A percentile compares a stretch with the other conserved stretches of the same genome.
Conservation (phyloP, 2,329 filamentous ascomycete genomes). For the Diplodia mutila region DNA sequence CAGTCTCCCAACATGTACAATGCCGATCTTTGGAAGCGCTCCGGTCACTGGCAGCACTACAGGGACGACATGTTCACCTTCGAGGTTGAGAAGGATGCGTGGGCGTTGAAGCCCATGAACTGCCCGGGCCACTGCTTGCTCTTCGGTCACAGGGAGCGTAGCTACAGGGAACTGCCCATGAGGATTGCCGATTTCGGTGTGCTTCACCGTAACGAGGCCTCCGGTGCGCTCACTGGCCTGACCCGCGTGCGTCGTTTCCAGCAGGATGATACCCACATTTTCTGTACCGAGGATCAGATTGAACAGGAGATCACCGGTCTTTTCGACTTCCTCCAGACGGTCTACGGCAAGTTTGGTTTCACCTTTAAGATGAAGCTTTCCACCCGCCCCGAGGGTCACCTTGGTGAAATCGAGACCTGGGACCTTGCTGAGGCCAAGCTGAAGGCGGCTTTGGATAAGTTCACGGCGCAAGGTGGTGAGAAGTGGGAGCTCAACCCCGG, state of each 20-base stretch:
- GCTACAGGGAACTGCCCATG: constrained; percentile 87
- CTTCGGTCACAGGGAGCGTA: constrained; percentile 80
- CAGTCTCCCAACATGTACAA: constrained; percentile 98
- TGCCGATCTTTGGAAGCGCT: constrained; percentile 87
- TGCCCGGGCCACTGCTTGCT: constrained; percentile 93
- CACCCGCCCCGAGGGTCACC: constrained; percentile 84
- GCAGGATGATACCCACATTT: constrained; percentile 95
- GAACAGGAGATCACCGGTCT: constrained; percentile 75
- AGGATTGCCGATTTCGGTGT: constrained; percentile 95
- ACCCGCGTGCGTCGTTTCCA: constrained; percentile 93
- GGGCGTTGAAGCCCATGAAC: constrained; percentile 95
- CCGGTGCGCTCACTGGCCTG: constrained; percentile 85
- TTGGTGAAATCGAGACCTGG: constrained; percentile 87
- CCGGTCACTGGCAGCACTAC: constrained; percentile 80
- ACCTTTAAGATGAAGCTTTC: constrained; percentile 94
- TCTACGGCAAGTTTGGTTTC: constrained; percentile 84
- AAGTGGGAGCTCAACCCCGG: constrained; percentile 91
- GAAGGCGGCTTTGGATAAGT: constrained; percentile 70
- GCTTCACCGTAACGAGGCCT: constrained; percentile 92
- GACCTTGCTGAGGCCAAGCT: constrained; percentile 83
- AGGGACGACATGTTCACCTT: constrained; percentile 96
- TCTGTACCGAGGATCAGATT: constrained; percentile 81
- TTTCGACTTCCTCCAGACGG: constrained; percentile 82
- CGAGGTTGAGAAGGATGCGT: constrained; percentile 78
- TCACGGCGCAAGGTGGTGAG: constrained; percentile 59